These are phyloP conservation scores for Fusarium beomiforme DNA, from an alignment of 2,329 filamentous ascomycete genomes.

Conservation along the genomic window DNA sequence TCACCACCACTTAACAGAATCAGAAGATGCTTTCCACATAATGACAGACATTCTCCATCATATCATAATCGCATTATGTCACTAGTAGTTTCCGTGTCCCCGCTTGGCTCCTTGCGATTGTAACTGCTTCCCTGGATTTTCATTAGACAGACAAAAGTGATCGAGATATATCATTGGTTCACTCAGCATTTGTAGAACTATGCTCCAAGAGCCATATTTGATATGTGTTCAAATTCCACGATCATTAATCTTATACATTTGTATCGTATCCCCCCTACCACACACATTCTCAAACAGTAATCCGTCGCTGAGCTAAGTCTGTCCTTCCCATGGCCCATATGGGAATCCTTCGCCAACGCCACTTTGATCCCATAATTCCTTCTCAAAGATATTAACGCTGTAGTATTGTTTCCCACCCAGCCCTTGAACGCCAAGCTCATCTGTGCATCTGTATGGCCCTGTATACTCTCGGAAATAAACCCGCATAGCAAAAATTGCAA, in stretches of 20 bases:
- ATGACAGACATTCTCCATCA: neutral
- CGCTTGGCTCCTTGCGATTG: neutral
- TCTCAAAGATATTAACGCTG: slow-evolving; percentile 11
- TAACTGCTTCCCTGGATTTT: neutral
- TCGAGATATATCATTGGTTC: neutral
- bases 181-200: neutral
- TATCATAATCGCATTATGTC: neutral
- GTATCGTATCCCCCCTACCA: slow-evolving; percentile 32
- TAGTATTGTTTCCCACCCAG: slow-evolving; percentile 25
- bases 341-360: slow-evolving; percentile 32
- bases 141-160: neutral
- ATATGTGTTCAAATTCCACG: neutral
- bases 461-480: slow-evolving; percentile 30
- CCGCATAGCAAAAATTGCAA: slow-evolving; percentile 6
- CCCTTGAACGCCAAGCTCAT: slow-evolving; percentile 43
- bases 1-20: slow-evolving; percentile 1
- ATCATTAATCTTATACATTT: slow-evolving; percentile 37
- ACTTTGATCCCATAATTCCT: slow-evolving; percentile 30
- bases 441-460: slow-evolving; percentile 32
- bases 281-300: slow-evolving; percentile 4
- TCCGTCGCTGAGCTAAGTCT: slow-evolving; percentile 20
- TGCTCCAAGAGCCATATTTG: neutral
- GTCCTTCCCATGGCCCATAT: slow-evolving; percentile 8
- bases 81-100: neutral
- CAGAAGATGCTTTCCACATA: neutral